Evolutionary conservation across 768 basidiomycete genomes (phyloP).

Genomic region (Coprinopsis strossmayeri): DNA sequence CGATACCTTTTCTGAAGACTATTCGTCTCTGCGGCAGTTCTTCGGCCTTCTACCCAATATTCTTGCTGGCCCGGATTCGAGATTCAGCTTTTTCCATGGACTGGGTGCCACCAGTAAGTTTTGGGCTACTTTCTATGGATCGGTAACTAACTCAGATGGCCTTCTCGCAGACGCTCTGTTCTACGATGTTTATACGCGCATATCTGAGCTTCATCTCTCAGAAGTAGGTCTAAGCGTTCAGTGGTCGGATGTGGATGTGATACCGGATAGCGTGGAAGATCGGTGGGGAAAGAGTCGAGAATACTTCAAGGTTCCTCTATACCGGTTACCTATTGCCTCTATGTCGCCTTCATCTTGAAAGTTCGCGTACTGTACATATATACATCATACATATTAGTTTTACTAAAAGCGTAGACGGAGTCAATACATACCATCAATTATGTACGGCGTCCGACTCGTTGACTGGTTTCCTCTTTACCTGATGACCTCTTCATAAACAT

Average conservation of each 20-base stretch:
- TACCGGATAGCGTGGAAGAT: constrained; percentile 37
- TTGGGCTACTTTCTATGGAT: not conserved
- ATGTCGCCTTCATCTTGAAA: not conserved
- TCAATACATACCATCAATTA: too few relatives aligned
- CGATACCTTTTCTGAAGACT: constrained; percentile 90
- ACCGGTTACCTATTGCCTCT: constrained; percentile 55
- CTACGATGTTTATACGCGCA: constrained; percentile 84
- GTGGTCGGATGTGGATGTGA: constrained; percentile 80
- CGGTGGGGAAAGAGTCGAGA: constrained; percentile 73
- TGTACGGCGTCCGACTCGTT: too few relatives aligned
- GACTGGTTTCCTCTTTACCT: too few relatives aligned
- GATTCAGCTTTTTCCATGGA: constrained; percentile 95
- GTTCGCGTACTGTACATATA: not conserved
- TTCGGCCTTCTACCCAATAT: constrained; percentile 78
- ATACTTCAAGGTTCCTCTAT: constrained; percentile 75
- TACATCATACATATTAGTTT: too few relatives aligned
- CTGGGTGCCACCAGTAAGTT: constrained; percentile 89
- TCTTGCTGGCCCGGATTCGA: constrained; percentile 63
- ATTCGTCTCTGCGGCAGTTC: constrained; percentile 72
- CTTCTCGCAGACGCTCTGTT: constrained; percentile 65
- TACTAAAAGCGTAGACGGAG: too few relatives aligned
- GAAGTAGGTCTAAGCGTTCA: constrained; percentile 70
- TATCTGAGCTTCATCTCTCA: constrained; percentile 82
- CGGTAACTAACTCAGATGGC: not conserved
- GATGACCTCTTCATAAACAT: too few relatives aligned